Percentiles rank a stretch among this genome's conserved stretches.
phyloP scores from a whole-genome alignment of 2,329 filamentous ascomycete genomes.

The Scedosporium boydii region DNA sequence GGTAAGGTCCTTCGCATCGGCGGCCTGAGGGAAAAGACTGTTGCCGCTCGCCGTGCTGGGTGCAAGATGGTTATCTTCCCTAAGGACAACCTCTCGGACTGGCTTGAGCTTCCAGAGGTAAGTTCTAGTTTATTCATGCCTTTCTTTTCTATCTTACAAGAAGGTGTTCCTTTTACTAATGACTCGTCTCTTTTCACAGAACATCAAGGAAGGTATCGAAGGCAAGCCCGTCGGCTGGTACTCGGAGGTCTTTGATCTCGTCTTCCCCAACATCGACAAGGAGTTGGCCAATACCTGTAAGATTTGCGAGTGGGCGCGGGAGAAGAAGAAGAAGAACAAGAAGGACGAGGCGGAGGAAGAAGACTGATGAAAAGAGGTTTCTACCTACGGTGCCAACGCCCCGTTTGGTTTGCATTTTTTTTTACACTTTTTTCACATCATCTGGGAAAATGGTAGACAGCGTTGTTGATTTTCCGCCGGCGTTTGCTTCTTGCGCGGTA shows the following conservation, averaged over 20 bases:
- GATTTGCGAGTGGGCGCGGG: constrained; percentile 42
- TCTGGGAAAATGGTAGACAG: neutral
- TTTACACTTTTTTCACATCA: neutral
- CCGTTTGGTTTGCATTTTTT: neutral
- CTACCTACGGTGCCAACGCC: neutral
- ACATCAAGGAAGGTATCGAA: constrained; percentile 94
- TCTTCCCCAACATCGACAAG: constrained; percentile 75
- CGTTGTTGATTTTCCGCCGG: neutral
- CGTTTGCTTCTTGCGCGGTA: no score
- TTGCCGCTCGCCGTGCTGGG: constrained; percentile 84
- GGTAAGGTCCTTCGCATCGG: constrained; percentile 95
- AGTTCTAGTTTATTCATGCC: constrained; percentile 20
- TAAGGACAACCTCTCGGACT: constrained; percentile 90
- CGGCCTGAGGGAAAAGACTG: constrained; percentile 91
- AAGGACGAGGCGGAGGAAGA: constrained; percentile 24
- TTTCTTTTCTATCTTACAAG: neutral
- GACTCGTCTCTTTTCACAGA: constrained; percentile 42
- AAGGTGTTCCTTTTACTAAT: neutral
- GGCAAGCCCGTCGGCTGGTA: constrained; percentile 92
- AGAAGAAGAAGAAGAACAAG: constrained; percentile 30
- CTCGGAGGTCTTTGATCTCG: constrained; percentile 79
- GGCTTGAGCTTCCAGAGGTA: constrained; percentile 94
- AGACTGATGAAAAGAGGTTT: constrained; percentile 5
- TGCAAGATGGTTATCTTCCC: constrained; percentile 94
- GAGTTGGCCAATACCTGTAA: constrained; percentile 69